These are phyloP conservation scores for Poronia punctata DNA, from an alignment of 495 filamentous ascomycete genomes.

Conservation along the genomic window DNA sequence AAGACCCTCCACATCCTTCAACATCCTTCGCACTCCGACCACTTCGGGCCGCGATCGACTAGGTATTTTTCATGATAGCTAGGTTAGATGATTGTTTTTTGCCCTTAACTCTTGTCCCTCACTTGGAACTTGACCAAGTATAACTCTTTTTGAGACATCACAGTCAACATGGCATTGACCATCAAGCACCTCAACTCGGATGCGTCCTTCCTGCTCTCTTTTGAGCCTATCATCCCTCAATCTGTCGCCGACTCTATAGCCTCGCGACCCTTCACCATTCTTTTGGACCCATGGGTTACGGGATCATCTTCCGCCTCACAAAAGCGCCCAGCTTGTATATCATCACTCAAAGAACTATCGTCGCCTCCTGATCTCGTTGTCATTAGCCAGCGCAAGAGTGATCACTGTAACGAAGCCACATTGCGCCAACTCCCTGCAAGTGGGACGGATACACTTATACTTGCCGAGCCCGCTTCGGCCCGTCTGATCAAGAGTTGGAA, in stretches of 20 bases:
- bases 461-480: slow-evolving; percentile 58
- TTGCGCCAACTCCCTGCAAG: slow-evolving; percentile 50
- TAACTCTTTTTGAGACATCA: background rate
- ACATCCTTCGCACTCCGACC: too few species aligned
- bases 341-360: slow-evolving; percentile 52
- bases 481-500: slow-evolving; percentile 56
- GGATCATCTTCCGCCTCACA: slow-evolving; percentile 52
- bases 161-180: slow-evolving; percentile 51
- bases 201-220: slow-evolving; percentile 61
- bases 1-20: too few species aligned
- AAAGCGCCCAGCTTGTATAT: slow-evolving; percentile 46
- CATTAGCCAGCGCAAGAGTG: slow-evolving; percentile 61
- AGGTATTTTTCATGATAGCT: too few species aligned
- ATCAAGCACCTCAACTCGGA: slow-evolving; percentile 64
- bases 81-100: slow-evolving; percentile 11
- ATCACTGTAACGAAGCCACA: slow-evolving; percentile 65
- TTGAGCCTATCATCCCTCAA: slow-evolving; percentile 41
- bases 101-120: background rate
- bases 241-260: slow-evolving; percentile 18
- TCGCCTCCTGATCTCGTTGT: slow-evolving; percentile 56
- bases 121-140: background rate
- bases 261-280: slow-evolving; percentile 52
- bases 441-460: slow-evolving; percentile 48
- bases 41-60: too few species aligned
- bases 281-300: slow-evolving; percentile 66